A percentile compares a stretch with the other conserved stretches of the same genome.
Conservation (phyloP, 495 filamentous ascomycete genomes). For the Xylaria curta region DNA sequence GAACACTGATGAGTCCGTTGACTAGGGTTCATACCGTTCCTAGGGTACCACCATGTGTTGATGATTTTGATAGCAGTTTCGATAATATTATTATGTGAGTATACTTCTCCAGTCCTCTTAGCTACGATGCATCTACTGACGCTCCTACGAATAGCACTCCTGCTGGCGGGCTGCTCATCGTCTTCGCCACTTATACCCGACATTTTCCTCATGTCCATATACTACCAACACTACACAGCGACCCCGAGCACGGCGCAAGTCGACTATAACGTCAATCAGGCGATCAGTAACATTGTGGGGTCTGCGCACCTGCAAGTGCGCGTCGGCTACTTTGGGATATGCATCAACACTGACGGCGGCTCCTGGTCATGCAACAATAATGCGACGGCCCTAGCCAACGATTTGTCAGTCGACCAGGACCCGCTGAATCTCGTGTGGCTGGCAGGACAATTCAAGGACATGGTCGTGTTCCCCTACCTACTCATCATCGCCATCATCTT, state of each 20-base stretch:
- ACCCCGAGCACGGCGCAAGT: constrained; percentile 79
- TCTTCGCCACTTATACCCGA: constrained; percentile 75
- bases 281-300: constrained; percentile 77
- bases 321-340: constrained; percentile 70
- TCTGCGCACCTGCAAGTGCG: constrained; percentile 69
- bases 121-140: constrained; percentile 2
- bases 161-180: constrained; percentile 80
- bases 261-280: constrained; percentile 77
- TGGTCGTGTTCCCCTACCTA: constrained; percentile 81
- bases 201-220: constrained; percentile 81
- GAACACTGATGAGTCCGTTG: constrained; percentile 33
- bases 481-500: constrained; percentile 85
- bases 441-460: constrained; percentile 78
- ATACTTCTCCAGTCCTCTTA: constrained; percentile 9
- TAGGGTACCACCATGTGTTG: constrained; percentile 98
- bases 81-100: constrained; percentile 94
- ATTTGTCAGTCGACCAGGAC: constrained; percentile 73
- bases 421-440: constrained; percentile 84
- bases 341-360: constrained; percentile 74
- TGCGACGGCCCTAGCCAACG: constrained; percentile 72
- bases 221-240: constrained; percentile 71
- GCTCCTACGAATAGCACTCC: constrained; percentile 60
- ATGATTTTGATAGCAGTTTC: constrained; percentile 96
- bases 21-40: constrained; percentile 86
- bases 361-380: constrained; percentile 79